Evolutionary conservation across 192 early-diverging fungal genomes (phyloP).

Genomic region (Coemansia sp.): DNA sequence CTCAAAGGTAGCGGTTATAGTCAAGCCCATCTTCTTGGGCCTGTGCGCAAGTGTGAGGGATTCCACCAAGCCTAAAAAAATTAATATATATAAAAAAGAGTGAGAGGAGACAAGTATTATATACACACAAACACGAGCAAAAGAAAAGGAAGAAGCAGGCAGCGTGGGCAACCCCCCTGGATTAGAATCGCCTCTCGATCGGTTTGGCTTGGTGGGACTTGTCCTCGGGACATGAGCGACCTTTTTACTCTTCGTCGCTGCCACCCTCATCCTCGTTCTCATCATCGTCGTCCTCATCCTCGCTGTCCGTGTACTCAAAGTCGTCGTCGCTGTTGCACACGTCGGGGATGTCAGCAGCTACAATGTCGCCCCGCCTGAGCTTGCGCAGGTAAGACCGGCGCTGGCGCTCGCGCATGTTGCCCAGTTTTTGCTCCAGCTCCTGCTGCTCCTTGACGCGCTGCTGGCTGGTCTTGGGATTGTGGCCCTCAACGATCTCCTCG

Average conservation of each 20-base stretch:
- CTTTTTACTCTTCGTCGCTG: slow-evolving; percentile 40
- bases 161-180: too few species aligned
- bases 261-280: slow-evolving; percentile 43
- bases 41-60: background rate
- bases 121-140: background rate
- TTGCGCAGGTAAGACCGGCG: slow-evolving; percentile 80
- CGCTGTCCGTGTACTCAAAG: slow-evolving; percentile 57
- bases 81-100: background rate
- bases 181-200: too few species aligned
- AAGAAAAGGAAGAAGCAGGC: background rate
- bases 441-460: slow-evolving; percentile 72
- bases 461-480: slow-evolving; percentile 66
- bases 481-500: slow-evolving; percentile 63
- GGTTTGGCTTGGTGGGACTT: too few species aligned
- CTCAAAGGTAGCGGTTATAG: slow-evolving; percentile 56
- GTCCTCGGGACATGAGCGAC: too few species aligned
- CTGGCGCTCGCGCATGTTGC: slow-evolving; percentile 78
- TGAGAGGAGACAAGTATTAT: background rate
- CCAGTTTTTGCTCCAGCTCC: slow-evolving; percentile 71
- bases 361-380: slow-evolving; percentile 78
- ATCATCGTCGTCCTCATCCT: slow-evolving; percentile 60
- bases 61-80: background rate
- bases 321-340: slow-evolving; percentile 49
- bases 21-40: slow-evolving; percentile 42
- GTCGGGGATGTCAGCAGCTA: slow-evolving; percentile 35